Evolutionary conservation across 352 stramenopile genomes (phyloP).

Genomic region (Aphanomyces stellatus): DNA sequence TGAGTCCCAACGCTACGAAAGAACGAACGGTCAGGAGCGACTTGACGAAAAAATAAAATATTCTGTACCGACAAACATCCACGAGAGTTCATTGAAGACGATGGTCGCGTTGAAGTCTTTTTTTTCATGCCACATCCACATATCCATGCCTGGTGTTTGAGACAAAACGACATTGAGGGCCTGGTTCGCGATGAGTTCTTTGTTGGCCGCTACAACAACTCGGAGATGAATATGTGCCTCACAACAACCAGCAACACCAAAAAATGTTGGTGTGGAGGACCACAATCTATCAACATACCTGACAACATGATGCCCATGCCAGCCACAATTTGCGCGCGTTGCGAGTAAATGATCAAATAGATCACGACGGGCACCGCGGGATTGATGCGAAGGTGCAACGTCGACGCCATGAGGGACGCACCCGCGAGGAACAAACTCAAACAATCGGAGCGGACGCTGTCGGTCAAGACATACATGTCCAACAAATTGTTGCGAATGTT

Average conservation of each 20-base stretch:
- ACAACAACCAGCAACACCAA: not conserved
- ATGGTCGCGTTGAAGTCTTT: constrained; percentile 10
- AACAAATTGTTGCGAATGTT: not conserved
- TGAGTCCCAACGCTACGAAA: not conserved
- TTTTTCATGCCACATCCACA: constrained; percentile 19
- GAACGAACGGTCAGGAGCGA: not conserved
- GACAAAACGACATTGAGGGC: constrained; percentile 11
- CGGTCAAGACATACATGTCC: constrained; percentile 12
- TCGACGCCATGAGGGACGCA: not conserved
- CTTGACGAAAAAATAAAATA: no score
- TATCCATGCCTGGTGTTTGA: constrained; percentile 5
- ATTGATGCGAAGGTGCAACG: not conserved
- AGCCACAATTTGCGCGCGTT: not conserved
- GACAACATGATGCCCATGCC: not conserved
- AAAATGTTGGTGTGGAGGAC: no score
- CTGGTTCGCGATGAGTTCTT: constrained; percentile 8
- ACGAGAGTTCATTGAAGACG: constrained; percentile 13
- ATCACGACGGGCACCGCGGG: constrained; percentile 3
- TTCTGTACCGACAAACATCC: constrained; percentile 2
- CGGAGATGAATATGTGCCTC: not conserved
- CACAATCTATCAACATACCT: no score
- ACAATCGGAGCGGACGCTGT: constrained; percentile 11
- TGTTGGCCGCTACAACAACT: not conserved
- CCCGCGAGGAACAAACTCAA: constrained; percentile 13
- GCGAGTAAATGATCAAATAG: constrained; percentile 11